Percentiles rank a stretch among this genome's conserved stretches.
phyloP scores from a whole-genome alignment of 2,329 filamentous ascomycete genomes.

The Penicillium sp. region DNA sequence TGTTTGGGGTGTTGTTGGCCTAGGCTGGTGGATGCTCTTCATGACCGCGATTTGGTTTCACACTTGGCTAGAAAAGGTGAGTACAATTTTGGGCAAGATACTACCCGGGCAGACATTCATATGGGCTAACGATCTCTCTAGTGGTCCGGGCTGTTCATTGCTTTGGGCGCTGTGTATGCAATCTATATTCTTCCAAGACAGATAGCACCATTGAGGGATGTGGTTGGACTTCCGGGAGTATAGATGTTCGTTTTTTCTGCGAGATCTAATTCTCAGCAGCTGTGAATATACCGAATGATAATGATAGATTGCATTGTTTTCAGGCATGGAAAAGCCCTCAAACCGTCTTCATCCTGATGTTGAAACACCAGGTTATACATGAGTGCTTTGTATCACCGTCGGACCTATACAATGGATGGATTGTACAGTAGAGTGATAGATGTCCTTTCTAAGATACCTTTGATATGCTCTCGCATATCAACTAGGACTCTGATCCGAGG shows the following conservation, averaged over 20 bases:
- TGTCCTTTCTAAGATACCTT: no score
- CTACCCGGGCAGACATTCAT: neutral
- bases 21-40: slow-evolving; percentile 92
- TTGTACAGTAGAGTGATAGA: no score
- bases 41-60: slow-evolving; percentile 99
- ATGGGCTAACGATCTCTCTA: slow-evolving; percentile 21
- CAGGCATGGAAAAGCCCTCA: neutral
- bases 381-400: no score
- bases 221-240: slow-evolving; percentile 45
- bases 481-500: no score
- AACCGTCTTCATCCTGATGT: neutral
- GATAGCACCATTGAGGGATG: slow-evolving; percentile 41
- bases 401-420: no score
- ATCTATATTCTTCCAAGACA: slow-evolving; percentile 52
- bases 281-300: slow-evolving; percentile 8
- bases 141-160: slow-evolving; percentile 51
- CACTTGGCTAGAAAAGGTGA: slow-evolving; percentile 95
- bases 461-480: no score
- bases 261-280: neutral
- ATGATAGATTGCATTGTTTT: slow-evolving; percentile 13
- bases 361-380: neutral
- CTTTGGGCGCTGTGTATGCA: slow-evolving; percentile 47
- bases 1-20: slow-evolving; percentile 57
- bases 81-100: slow-evolving; percentile 29
- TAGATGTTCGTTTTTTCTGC: slow-evolving; percentile 14